Conservation (phyloP, 2,329 filamentous ascomycete species). For the Scortechinia acanthostroma region DNA sequence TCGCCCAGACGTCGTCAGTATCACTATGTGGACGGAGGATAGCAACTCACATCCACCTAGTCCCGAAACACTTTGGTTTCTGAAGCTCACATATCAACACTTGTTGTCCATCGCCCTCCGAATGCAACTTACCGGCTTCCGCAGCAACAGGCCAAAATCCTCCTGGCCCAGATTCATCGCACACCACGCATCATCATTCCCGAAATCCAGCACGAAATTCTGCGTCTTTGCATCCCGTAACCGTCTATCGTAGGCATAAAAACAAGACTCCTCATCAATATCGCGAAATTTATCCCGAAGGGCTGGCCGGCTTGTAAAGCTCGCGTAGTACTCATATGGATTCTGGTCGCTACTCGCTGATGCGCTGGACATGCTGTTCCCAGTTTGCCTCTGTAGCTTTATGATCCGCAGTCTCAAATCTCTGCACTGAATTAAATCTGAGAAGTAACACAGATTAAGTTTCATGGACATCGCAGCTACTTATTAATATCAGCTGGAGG, state of each 20-base stretch:
- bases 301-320: background rate
- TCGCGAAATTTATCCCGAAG: background rate
- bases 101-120: background rate
- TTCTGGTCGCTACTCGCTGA: no score
- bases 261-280: background rate
- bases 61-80: background rate
- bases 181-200: background rate
- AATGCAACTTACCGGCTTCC: background rate
- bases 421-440: no score
- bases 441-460: no score
- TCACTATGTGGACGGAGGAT: background rate
- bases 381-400: no score
- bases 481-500: no score
- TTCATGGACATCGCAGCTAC: no score
- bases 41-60: background rate
- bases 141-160: background rate
- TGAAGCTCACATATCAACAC: background rate
- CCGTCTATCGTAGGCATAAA: background rate
- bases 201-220: conserved; percentile 1
- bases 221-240: background rate
- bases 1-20: background rate
- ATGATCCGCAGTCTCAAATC: no score
- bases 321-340: background rate
- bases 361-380: no score
- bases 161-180: background rate